phyloP scores from a whole-genome alignment of 2,329 filamentous ascomycete genomes.

The Tolypocladium tropicale region DNA sequence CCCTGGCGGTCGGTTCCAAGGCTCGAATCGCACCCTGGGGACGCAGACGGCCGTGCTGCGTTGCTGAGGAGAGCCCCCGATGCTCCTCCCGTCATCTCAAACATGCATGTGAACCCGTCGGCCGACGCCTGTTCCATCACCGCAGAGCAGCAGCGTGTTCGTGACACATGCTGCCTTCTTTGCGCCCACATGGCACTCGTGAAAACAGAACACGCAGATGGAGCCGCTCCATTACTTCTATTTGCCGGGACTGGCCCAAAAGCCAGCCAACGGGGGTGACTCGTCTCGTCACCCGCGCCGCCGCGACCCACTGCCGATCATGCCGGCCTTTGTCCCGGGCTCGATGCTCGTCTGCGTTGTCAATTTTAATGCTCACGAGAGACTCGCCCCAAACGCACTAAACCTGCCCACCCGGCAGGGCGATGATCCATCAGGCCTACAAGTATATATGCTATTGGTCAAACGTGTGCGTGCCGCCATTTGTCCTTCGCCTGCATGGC shows the following conservation, averaged over 20 bases:
- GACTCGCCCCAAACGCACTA: background rate
- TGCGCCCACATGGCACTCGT: background rate
- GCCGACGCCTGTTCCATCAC: too few species aligned
- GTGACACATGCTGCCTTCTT: background rate
- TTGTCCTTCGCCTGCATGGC: too few species aligned
- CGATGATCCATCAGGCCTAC: background rate
- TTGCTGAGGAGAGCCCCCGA: too few species aligned
- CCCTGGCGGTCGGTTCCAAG: too few species aligned
- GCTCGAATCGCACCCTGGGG: too few species aligned
- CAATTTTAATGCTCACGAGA: background rate
- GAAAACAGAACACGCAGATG: background rate
- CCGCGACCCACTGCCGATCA: background rate
- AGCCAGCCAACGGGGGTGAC: background rate
- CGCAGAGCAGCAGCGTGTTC: background rate
- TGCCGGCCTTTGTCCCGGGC: background rate
- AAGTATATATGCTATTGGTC: too few species aligned
- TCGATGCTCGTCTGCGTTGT: background rate
- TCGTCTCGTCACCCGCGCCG: background rate
- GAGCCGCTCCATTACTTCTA: background rate
- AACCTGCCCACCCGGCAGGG: background rate
- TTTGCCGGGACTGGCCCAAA: too few species aligned
- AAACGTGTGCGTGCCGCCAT: background rate
- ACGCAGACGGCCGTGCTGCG: too few species aligned
- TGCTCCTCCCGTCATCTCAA: too few species aligned
- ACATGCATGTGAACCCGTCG: too few species aligned